These are phyloP conservation scores for Leishmania amazonensis DNA, from an alignment of 208 protist species.

Conservation along the genomic window DNA sequence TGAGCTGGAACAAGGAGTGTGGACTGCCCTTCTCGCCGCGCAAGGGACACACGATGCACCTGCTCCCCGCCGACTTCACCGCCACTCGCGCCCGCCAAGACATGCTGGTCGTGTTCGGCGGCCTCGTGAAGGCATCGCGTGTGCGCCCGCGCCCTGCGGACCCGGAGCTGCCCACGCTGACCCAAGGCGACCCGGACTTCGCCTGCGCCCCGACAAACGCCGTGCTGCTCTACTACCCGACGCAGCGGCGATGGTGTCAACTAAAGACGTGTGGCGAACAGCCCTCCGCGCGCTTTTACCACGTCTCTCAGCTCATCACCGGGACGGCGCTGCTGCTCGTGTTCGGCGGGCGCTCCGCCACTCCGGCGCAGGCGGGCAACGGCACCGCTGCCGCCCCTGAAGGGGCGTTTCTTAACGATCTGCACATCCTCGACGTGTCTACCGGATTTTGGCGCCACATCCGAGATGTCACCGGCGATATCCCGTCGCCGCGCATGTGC, in stretches of 20 bases:
- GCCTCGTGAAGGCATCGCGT: conserved; percentile 30
- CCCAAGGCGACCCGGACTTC: conserved; percentile 16
- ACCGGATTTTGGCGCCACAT: conserved; percentile 50
- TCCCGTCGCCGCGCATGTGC: conserved; percentile 48
- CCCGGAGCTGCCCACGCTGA: conserved; percentile 25
- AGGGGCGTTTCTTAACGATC: conserved; percentile 42
- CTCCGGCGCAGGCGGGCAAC: conserved; percentile 1
- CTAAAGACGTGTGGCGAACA: conserved; percentile 40
- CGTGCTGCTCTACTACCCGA: conserved; percentile 40
- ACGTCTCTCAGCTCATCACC: conserved; percentile 43
- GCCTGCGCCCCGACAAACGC: conserved; percentile 31
- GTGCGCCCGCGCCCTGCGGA: conserved; percentile 26
- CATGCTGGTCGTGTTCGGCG: conserved; percentile 56
- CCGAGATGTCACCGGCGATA: conserved; percentile 12
- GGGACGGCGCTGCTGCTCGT: conserved; percentile 50
- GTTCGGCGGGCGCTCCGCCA: conserved; percentile 52
- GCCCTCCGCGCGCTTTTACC: conserved; percentile 48
- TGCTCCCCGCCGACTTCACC: conserved; percentile 38
- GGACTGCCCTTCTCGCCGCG: conserved; percentile 45
- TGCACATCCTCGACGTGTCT: conserved; percentile 48
- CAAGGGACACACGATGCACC: conserved; percentile 54
- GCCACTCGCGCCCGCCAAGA: conserved; percentile 30
- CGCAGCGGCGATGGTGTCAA: conserved; percentile 33
- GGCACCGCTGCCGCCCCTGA: conserved; percentile 2
- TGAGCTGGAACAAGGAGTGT: conserved; percentile 28